phyloP scores from a whole-genome alignment of 2,329 filamentous ascomycete genomes.

The Chaetoscypha palmicola region DNA sequence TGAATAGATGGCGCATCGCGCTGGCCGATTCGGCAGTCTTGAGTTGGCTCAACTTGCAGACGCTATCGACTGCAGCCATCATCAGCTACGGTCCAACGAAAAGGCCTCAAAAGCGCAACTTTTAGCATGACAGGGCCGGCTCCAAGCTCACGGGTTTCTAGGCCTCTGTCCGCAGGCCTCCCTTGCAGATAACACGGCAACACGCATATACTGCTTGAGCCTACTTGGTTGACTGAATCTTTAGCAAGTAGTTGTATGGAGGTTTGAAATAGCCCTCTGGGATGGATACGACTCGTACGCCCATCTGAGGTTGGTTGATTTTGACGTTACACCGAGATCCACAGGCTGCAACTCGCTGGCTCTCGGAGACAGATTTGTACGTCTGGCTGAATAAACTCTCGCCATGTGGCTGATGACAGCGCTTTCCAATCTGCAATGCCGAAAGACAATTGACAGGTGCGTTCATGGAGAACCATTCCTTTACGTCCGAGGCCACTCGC shows the following conservation, averaged over 20 bases:
- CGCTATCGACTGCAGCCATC: not conserved
- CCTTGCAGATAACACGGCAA: constrained; percentile 2
- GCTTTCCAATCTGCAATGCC: no score
- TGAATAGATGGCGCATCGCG: not conserved
- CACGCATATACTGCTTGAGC: not conserved
- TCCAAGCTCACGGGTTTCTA: not conserved
- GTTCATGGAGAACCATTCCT: no score
- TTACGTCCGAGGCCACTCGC: no score
- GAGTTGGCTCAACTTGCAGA: constrained; percentile 1
- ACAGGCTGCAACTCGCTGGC: not conserved
- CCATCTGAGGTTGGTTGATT: not conserved
- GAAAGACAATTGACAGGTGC: no score
- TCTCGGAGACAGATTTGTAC: not conserved
- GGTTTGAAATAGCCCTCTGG: not conserved
- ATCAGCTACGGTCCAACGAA: not conserved
- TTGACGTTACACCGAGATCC: not conserved
- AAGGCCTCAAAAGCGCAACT: not conserved
- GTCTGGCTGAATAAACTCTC: no score
- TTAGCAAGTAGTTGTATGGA: not conserved
- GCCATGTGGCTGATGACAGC: no score
- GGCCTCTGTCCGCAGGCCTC: not conserved
- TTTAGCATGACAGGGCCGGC: not conserved
- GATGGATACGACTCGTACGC: not conserved
- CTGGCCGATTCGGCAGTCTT: not conserved
- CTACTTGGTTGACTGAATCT: not conserved